These are phyloP conservation scores for Tulasnella sp. DNA, from an alignment of 768 basidiomycete genomes.

Conservation along the genomic window DNA sequence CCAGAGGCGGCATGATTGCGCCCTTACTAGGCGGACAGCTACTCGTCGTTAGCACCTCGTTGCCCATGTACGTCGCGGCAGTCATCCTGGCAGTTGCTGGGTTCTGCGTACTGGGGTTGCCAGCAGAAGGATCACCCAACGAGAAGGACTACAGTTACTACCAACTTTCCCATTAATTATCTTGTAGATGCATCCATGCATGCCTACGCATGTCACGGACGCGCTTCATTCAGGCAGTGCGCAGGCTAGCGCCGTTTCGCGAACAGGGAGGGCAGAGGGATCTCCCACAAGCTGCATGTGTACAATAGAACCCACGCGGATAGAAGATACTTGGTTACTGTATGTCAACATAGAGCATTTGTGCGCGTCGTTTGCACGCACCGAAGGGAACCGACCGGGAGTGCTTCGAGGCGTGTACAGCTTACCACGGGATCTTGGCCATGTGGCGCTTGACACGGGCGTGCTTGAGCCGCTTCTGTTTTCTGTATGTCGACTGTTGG, in stretches of 20 bases:
- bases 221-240: neutral
- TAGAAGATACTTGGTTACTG: too few relatives aligned
- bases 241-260: neutral
- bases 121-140: neutral
- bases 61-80: conserved; percentile 69
- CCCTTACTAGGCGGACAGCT: conserved; percentile 66
- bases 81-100: conserved; percentile 52
- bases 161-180: conserved; percentile 4
- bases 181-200: neutral
- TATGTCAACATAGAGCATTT: too few relatives aligned
- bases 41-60: conserved; percentile 48
- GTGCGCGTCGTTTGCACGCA: too few relatives aligned
- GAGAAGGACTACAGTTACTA: neutral
- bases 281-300: too few relatives aligned
- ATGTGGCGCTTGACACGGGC: too few relatives aligned
- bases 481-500: too few relatives aligned
- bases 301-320: too few relatives aligned
- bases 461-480: too few relatives aligned
- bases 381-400: too few relatives aligned
- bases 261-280: neutral
- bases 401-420: too few relatives aligned
- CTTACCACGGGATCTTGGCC: too few relatives aligned
- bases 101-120: conserved; percentile 37
- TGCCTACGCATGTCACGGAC: neutral
- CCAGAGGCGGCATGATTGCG: conserved; percentile 79